These are phyloP conservation scores for Dittrichia graveolens DNA, from an alignment of 129 eudicot species.

Conservation along the genomic window DNA sequence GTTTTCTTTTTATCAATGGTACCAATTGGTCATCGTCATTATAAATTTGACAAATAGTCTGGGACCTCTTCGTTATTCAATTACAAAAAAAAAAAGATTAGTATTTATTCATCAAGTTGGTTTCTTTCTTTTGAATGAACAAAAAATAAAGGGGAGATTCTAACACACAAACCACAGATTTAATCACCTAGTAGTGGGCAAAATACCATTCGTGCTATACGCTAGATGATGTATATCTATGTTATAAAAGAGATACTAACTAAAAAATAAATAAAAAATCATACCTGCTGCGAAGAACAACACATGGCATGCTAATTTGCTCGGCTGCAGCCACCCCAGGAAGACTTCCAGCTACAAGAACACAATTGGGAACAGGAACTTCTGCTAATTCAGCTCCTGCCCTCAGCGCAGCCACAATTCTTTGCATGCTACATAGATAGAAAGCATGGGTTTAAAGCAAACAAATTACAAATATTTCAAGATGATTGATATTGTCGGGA, in stretches of 20 bases:
- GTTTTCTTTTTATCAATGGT: no score
- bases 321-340: constrained; percentile 90
- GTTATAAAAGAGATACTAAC: background rate
- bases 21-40: no score
- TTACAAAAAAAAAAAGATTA: background rate
- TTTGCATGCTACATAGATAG: constrained; percentile 53
- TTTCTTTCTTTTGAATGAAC: background rate
- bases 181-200: no score
- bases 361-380: constrained; percentile 65
- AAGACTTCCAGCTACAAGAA: constrained; percentile 86
- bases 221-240: background rate
- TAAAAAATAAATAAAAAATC: background rate
- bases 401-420: constrained; percentile 72
- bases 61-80: background rate
- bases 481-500: background rate
- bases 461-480: background rate
- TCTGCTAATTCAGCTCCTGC: constrained; percentile 87
- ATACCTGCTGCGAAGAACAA: constrained; percentile 92
- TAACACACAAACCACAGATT: no score
- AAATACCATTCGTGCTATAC: no score
- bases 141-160: background rate
- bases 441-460: background rate
- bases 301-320: constrained; percentile 88
- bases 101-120: background rate
- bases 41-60: background rate